Evolutionary conservation across 2,329 filamentous ascomycete species (phyloP).

Genomic region (Fusarium pseudograminearum): DNA sequence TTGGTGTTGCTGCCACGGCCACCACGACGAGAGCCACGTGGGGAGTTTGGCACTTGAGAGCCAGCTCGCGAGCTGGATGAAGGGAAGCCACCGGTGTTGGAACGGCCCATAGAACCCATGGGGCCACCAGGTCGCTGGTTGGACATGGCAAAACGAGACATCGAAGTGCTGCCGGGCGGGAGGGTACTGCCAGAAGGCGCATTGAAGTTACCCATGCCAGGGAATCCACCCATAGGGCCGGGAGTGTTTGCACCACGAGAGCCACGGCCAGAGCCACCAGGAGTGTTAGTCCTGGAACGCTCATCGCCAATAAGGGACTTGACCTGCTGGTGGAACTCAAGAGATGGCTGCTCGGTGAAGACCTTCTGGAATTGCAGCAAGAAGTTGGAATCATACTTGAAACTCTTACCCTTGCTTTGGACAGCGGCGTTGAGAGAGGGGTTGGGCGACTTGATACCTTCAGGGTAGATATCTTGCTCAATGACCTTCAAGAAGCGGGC

Average conservation of each 20-base stretch:
- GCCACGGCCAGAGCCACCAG: slow-evolving; percentile 32
- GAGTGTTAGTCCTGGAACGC: slow-evolving; percentile 58
- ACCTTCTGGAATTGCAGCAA: slow-evolving; percentile 95
- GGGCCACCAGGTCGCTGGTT: slow-evolving; percentile 53
- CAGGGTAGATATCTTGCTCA: slow-evolving; percentile 83
- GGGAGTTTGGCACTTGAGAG: slow-evolving; percentile 74
- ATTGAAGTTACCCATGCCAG: slow-evolving; percentile 79
- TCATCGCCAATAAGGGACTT: slow-evolving; percentile 84
- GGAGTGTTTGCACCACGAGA: slow-evolving; percentile 22
- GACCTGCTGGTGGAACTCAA: slow-evolving; percentile 93
- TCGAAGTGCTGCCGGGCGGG: slow-evolving; percentile 81
- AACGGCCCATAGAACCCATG: slow-evolving; percentile 54
- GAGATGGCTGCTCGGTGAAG: slow-evolving; percentile 95
- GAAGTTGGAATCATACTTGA: slow-evolving; percentile 96
- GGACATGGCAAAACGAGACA: slow-evolving; percentile 78
- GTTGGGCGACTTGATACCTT: slow-evolving; percentile 88
- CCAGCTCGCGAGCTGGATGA: slow-evolving; percentile 69
- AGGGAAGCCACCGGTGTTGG: slow-evolving; percentile 66
- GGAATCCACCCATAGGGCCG: slow-evolving; percentile 51
- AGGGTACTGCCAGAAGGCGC: slow-evolving; percentile 66
- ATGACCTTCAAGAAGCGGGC: slow-evolving; percentile 88
- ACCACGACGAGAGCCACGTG: slow-evolving; percentile 69
- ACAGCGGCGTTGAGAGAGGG: slow-evolving; percentile 87
- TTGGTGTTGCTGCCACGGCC: slow-evolving; percentile 5
- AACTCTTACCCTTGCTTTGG: slow-evolving; percentile 81